Evolutionary conservation across 495 filamentous ascomycete genomes (phyloP).

Genomic region (Aspergillus funiculosus): DNA sequence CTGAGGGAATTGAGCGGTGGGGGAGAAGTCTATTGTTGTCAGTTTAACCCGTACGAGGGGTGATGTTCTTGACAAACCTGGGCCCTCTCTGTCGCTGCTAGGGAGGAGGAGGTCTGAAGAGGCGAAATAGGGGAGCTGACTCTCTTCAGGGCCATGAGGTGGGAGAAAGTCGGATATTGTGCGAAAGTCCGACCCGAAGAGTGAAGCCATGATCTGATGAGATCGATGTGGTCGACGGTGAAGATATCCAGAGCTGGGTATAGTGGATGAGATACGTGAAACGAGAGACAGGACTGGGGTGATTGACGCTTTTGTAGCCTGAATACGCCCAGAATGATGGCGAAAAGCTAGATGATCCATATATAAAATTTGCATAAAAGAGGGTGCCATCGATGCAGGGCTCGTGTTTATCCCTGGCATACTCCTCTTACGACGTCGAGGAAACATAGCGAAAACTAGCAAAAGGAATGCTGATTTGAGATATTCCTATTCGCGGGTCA

Average conservation of each 20-base stretch:
- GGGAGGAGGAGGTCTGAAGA: neutral
- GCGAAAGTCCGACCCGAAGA: constrained; percentile 1
- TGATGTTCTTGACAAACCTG: neutral
- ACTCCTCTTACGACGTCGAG: too few species aligned
- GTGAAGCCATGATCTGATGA: neutral
- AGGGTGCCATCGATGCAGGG: too few species aligned
- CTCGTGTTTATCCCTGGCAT: too few species aligned
- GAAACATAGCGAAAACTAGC: too few species aligned
- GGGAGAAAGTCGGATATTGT: neutral
- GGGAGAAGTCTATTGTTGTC: neutral
- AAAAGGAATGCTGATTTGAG: too few species aligned
- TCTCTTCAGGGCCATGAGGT: neutral
- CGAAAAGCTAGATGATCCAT: too few species aligned
- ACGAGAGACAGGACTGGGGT: too few species aligned
- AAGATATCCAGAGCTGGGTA: neutral
- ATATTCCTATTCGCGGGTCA: too few species aligned
- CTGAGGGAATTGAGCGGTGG: neutral
- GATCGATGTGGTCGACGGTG: neutral
- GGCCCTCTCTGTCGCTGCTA: neutral
- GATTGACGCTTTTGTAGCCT: too few species aligned
- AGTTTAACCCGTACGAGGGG: neutral
- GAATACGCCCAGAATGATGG: too few species aligned
- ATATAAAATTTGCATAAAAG: too few species aligned
- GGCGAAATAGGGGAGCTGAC: neutral
- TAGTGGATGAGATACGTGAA: too few species aligned